Evolutionary conservation across 2,329 filamentous ascomycete genomes (phyloP).

Genomic region (Ophiocordyceps camponoti-saundersi): DNA sequence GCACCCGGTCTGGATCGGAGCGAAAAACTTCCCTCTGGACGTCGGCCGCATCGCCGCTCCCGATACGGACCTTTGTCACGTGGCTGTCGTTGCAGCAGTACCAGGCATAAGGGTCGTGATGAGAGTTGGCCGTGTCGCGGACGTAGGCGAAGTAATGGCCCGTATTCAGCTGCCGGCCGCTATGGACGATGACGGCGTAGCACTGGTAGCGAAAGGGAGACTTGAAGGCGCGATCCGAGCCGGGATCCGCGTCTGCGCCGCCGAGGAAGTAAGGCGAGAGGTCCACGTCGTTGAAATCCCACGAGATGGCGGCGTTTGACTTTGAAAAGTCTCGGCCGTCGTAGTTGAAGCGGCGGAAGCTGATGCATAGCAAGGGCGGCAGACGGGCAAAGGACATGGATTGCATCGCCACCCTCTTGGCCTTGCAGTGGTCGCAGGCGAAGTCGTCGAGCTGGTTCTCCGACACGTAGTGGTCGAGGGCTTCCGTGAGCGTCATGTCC

Average conservation of each 20-base stretch:
- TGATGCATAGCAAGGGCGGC: constrained; percentile 62
- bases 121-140: constrained; percentile 30
- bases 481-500: constrained; percentile 34
- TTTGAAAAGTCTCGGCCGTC: constrained; percentile 33
- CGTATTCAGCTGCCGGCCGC: constrained; percentile 46
- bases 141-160: constrained; percentile 72
- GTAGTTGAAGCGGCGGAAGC: constrained; percentile 45
- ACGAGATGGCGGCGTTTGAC: constrained; percentile 54
- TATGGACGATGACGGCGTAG: constrained; percentile 70
- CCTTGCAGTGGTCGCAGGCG: constrained; percentile 60
- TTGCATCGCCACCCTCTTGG: constrained; percentile 49
- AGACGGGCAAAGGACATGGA: constrained; percentile 60
- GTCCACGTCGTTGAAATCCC: constrained; percentile 56
- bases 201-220: constrained; percentile 62
- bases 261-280: constrained; percentile 26
- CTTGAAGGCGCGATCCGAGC: constrained; percentile 21
- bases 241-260: constrained; percentile 13
- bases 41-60: constrained; percentile 16
- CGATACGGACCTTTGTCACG: constrained; percentile 24
- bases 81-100: constrained; percentile 28
- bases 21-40: constrained; percentile 21
- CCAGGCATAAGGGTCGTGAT: constrained; percentile 25
- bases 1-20: constrained; percentile 18
- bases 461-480: constrained; percentile 51
- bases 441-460: constrained; percentile 52